Base-by-base conservation (phyloP, 2,329 filamentous ascomycete species). In the Paramyrothecium sp. region DNA sequence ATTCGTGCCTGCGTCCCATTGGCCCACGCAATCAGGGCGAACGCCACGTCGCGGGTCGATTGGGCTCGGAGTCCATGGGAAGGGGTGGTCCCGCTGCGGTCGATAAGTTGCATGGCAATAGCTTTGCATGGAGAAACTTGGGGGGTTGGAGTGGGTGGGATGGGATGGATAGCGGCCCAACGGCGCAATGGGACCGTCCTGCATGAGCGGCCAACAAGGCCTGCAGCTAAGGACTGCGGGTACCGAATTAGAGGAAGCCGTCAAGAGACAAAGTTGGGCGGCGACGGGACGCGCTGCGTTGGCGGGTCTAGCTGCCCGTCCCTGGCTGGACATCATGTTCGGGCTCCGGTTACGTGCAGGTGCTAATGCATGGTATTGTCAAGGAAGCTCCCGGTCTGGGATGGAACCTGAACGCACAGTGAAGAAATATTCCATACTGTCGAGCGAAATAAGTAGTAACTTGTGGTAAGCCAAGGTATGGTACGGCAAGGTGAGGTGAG, bases 21-120 rank as follows among this genome's bases (percentile, higher is more conserved):
- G 67, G 67, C 65, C 64, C 60, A 64, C 57, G 62, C 60, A 60
- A 56, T 48, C 60, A 59, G 56, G 62, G 61, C 56, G 56, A 57
- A 56, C 63, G 67, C 67, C 66, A 69, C 66, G 65, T 69, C 63
- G 66, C 65, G 62, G 58, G 62, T 63, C 61, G 61, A 64, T 70
- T 70, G 67, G 68, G 67, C 67, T 59, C 48, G 38, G 38, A 44
- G 38, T 12, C 38, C 5, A 4, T 4, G 26, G 26, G 10, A 30
- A 10, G 26, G 26, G 26, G 26, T 30, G 26, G 26, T 30, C 26
- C 26, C 26, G 26, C 26, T 30, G 26, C 26, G 26, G 19, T n/a
- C 17, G 41, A 49, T 10, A 20, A 19, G 47, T n/a, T 23, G 16
- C 19, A 23, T 21, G 47, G 20, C 19, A 49, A 21, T n/a, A 49